Evolutionary conservation across 2,329 filamentous ascomycete genomes (phyloP).

Genomic region (Colletotrichum higginsianum): DNA sequence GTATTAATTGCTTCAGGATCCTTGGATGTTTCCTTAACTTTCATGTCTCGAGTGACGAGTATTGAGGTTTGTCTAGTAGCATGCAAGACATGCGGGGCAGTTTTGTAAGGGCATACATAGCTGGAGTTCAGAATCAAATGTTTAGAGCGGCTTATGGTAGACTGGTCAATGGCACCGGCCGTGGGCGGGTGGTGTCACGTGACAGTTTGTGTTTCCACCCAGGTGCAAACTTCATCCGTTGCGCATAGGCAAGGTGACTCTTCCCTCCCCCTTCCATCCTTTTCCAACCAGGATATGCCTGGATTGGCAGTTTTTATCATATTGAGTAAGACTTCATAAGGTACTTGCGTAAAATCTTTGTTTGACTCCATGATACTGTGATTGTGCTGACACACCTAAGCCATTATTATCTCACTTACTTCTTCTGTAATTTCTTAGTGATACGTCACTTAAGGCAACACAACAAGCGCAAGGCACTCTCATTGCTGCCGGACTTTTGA

Average conservation of each 20-base stretch:
- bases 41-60: not conserved
- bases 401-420: not conserved
- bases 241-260: not conserved
- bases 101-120: not conserved
- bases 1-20: not conserved
- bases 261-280: not conserved
- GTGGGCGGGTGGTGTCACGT: not conserved
- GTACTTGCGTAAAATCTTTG: not conserved
- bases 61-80: not conserved
- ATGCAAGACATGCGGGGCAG: not conserved
- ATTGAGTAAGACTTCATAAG: not conserved
- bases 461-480: not conserved
- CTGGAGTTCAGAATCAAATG: too few relatives aligned
- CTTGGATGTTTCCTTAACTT: not conserved
- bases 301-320: not conserved
- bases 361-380: not conserved
- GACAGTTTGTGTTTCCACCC: not conserved
- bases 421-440: not conserved
- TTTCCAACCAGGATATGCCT: not conserved
- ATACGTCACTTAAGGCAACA: not conserved
- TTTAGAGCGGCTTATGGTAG: not conserved
- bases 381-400: conserved; percentile 7
- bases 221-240: conserved; percentile 9
- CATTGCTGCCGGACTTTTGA: not conserved
- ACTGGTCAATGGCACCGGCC: not conserved